Percentiles rank a stretch among this genome's conserved stretches.
These are phyloP conservation scores for Rhypophila decipiens DNA, from an alignment of 495 filamentous ascomycete genomes.

Conservation along the genomic window DNA sequence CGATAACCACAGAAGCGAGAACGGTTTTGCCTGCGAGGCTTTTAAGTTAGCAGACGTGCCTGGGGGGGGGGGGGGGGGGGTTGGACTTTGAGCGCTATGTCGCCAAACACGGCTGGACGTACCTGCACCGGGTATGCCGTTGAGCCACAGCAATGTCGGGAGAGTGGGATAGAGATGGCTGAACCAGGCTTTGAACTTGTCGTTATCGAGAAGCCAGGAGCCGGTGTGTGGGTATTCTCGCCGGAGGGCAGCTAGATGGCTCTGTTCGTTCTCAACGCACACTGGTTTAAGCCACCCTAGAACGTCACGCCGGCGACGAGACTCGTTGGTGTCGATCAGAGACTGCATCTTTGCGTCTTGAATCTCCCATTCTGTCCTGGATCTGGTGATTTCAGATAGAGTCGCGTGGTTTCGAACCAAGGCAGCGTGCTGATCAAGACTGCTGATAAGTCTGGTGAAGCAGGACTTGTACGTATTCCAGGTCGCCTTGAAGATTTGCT, in stretches of 20 bases:
- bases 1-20: slow-evolving; percentile 1
- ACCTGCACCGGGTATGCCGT: slow-evolving; percentile 5
- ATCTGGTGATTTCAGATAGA: neutral
- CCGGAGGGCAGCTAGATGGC: neutral
- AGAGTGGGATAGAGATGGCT: neutral
- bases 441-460: slow-evolving; percentile 26
- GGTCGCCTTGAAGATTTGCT: slow-evolving; percentile 21
- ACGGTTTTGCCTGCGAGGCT: slow-evolving; percentile 7
- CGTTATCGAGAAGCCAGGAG: neutral
- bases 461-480: slow-evolving; percentile 34
- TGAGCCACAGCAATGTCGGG: slow-evolving; percentile 2
- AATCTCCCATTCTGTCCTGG: neutral
- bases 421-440: slow-evolving; percentile 13
- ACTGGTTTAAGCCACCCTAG: neutral
- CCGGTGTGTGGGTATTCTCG: neutral
- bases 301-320: neutral
- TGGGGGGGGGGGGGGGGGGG: too few relatives aligned
- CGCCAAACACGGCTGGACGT: too few relatives aligned
- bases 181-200: neutral
- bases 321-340: neutral
- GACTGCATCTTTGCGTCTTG: neutral
- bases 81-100: too few relatives aligned
- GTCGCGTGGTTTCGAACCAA: slow-evolving; percentile 8
- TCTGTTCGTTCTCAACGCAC: neutral
- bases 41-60: too few relatives aligned